Evolutionary conservation across 768 basidiomycete genomes (phyloP).

Genomic region (Crassisporium funariophilum): DNA sequence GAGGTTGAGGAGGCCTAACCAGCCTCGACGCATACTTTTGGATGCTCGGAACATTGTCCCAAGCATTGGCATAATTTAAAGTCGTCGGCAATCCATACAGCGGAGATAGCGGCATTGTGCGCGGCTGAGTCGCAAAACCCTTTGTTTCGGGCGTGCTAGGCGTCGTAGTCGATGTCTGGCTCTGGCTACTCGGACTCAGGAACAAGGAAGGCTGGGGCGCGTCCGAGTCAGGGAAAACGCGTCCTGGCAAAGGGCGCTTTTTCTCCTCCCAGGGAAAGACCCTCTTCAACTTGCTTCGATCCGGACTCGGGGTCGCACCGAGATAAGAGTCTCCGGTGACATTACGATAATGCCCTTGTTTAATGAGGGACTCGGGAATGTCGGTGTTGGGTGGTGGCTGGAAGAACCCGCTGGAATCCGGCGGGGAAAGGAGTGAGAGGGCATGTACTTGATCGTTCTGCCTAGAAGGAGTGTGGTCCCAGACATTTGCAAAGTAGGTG

Average conservation of each 20-base stretch:
- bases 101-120: conserved; percentile 38
- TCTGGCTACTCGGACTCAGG: conserved; percentile 35
- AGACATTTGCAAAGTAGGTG: conserved; percentile 82
- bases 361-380: conserved; percentile 68
- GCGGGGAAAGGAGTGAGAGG: conserved; percentile 30
- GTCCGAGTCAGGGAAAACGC: conserved; percentile 73
- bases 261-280: conserved; percentile 97
- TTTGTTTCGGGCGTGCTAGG: conserved; percentile 39
- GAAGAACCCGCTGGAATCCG: conserved; percentile 57
- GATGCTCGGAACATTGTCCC: conserved; percentile 83
- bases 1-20: conserved; percentile 49
- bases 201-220: conserved; percentile 52
- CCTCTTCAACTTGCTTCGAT: conserved; percentile 68
- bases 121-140: conserved; percentile 20
- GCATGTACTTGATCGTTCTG: conserved; percentile 40
- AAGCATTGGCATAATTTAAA: conserved; percentile 76
- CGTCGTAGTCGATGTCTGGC: conserved; percentile 37
- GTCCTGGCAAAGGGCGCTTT: conserved; percentile 63
- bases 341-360: conserved; percentile 73
- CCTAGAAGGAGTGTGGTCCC: conserved; percentile 67
- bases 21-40: conserved; percentile 70
- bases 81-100: conserved; percentile 55
- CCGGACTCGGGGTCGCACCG: conserved; percentile 56
- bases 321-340: conserved; percentile 53
- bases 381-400: conserved; percentile 57